Conservation (phyloP, 2,329 filamentous ascomycete species). For the Claviceps africana region DNA sequence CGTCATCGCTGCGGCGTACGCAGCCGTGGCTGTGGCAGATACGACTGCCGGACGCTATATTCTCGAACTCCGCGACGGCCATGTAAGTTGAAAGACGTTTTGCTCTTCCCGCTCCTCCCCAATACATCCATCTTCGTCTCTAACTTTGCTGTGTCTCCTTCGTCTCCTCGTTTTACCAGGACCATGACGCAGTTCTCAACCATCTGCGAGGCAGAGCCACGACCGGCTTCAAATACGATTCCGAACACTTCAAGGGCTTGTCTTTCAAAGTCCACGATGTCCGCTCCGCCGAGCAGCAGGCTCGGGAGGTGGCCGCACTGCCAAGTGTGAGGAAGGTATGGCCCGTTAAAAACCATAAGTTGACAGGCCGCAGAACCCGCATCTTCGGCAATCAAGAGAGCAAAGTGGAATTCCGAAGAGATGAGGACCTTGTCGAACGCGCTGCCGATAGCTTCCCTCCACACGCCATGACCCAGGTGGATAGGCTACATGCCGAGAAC, state of each 20-base stretch:
- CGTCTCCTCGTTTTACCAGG: neutral
- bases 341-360: conserved; percentile 29
- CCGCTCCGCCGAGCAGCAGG: conserved; percentile 28
- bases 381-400: conserved; percentile 20
- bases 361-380: conserved; percentile 32
- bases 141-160: neutral
- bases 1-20: conserved; percentile 11
- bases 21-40: conserved; percentile 15
- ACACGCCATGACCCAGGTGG: conserved; percentile 42
- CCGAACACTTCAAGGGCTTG: conserved; percentile 38
- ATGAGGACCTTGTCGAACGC: no score
- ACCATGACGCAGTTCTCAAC: conserved; percentile 1
- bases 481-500: conserved; percentile 36
- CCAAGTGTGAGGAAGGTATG: conserved; percentile 34
- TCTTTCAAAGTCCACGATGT: conserved; percentile 38
- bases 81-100: conserved; percentile 23
- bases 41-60: conserved; percentile 35
- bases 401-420: no score
- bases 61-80: conserved; percentile 36
- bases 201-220: conserved; percentile 15
- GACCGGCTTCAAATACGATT: conserved; percentile 33
- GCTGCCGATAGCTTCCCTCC: conserved; percentile 25
- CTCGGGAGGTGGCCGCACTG: conserved; percentile 25
- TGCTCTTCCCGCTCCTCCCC: no score
- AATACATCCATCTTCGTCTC: neutral